These are phyloP conservation scores for Byssochlamys sp. DNA, from an alignment of 2,329 filamentous ascomycete genomes.

Conservation along the genomic window DNA sequence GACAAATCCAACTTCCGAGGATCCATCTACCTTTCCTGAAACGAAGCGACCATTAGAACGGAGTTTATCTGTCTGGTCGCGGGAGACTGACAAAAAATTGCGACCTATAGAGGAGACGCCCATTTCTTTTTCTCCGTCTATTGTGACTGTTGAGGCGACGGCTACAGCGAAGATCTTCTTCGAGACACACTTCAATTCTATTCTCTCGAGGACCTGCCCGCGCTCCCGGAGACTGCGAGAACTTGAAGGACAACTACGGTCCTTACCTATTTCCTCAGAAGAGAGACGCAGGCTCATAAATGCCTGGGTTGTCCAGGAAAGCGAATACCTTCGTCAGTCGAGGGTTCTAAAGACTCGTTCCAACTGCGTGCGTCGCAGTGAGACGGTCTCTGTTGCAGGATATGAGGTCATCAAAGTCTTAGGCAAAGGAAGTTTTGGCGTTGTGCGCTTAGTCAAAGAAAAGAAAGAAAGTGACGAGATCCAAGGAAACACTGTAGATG, in stretches of 20 bases:
- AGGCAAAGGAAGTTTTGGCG: constrained; percentile 88
- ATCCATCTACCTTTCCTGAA: constrained; percentile 14
- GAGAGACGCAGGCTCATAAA: constrained; percentile 44
- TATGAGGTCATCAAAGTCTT: constrained; percentile 75
- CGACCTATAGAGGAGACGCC: constrained; percentile 8
- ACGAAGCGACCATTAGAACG: constrained; percentile 6
- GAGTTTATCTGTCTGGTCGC: constrained; percentile 1
- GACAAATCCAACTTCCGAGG: constrained; percentile 27
- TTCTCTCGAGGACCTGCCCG: constrained; percentile 49
- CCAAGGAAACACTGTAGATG: constrained; percentile 1
- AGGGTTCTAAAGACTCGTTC: constrained; percentile 60
- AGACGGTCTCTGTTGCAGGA: constrained; percentile 48
- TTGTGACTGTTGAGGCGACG: constrained; percentile 62
- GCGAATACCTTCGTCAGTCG: constrained; percentile 61
- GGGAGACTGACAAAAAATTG: constrained; percentile 1
- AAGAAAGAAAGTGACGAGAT: constrained; percentile 22
- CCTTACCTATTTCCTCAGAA: constrained; percentile 48
- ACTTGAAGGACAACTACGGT: constrained; percentile 55
- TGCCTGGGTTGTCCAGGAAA: constrained; percentile 59
- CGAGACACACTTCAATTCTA: constrained; percentile 71
- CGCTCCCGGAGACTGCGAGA: constrained; percentile 53
- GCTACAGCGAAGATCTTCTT: constrained; percentile 77
- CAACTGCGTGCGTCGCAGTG: constrained; percentile 31
- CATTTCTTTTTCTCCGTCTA: constrained; percentile 18
- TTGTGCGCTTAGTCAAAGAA: constrained; percentile 76